phyloP scores from a whole-genome alignment of 345 rosid species.

The Melaleuca quinquenervia region DNA sequence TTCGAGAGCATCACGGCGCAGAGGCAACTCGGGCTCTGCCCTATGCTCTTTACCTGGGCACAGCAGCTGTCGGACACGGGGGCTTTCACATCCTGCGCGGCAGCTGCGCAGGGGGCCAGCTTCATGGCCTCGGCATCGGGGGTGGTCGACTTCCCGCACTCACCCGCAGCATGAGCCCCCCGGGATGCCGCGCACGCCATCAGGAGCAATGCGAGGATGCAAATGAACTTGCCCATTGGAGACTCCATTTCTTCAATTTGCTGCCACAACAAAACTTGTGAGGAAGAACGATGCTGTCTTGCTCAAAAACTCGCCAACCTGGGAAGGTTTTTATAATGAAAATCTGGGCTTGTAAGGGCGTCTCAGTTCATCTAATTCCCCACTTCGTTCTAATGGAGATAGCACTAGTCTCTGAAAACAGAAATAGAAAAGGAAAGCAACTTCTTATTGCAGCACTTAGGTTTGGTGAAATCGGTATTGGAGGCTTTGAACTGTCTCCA shows the following conservation, averaged over 20 bases:
- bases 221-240: slow-evolving; percentile 14
- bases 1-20: slow-evolving; percentile 83
- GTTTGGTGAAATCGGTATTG: background rate
- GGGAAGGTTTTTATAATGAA: slow-evolving; percentile 14
- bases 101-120: slow-evolving; percentile 70
- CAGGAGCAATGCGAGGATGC: background rate
- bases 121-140: slow-evolving; percentile 76
- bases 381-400: slow-evolving; percentile 14
- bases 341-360: background rate
- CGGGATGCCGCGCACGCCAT: slow-evolving; percentile 3
- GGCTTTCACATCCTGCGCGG: slow-evolving; percentile 41
- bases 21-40: slow-evolving; percentile 59
- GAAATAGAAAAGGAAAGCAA: background rate
- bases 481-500: background rate
- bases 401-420: slow-evolving; percentile 8
- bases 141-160: slow-evolving; percentile 47
- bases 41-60: slow-evolving; percentile 47
- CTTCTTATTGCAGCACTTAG: slow-evolving; percentile 7
- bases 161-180: slow-evolving; percentile 53
- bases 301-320: background rate
- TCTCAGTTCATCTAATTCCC: slow-evolving; percentile 1
- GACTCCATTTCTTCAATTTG: slow-evolving; percentile 8
- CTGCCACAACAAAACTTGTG: background rate
- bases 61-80: slow-evolving; percentile 62
- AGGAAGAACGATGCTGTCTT: background rate